phyloP scores from a whole-genome alignment of 768 basidiomycete species.

The Clavulina sp. region DNA sequence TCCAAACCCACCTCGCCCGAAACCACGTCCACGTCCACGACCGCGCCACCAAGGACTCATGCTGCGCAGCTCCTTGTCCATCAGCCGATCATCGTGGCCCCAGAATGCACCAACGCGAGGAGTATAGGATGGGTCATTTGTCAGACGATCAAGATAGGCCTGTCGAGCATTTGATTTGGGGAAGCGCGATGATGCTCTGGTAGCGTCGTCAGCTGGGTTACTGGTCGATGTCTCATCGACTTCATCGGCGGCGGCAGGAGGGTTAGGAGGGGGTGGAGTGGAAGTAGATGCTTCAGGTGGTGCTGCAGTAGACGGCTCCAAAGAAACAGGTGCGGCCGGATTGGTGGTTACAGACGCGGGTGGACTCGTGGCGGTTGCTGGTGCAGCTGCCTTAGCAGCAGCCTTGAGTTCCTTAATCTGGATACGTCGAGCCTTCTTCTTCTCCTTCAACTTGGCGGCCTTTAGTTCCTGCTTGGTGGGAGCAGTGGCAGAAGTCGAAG shows the following conservation, averaged over 20 bases:
- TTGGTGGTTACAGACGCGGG: too few relatives aligned
- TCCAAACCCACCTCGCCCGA: slow-evolving; percentile 40
- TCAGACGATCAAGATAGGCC: slow-evolving; percentile 68
- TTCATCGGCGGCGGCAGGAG: background rate
- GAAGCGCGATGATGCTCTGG: slow-evolving; percentile 16
- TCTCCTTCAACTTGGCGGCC: too few relatives aligned
- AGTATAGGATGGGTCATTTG: slow-evolving; percentile 72
- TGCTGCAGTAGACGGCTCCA: slow-evolving; percentile 11
- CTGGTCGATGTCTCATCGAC: background rate
- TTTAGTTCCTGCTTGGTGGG: background rate
- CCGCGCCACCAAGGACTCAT: slow-evolving; percentile 81
- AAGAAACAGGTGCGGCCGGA: background rate
- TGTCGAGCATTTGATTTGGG: slow-evolving; percentile 55
- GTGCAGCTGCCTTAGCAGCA: slow-evolving; percentile 18
- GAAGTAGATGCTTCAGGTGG: slow-evolving; percentile 15
- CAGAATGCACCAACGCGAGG: slow-evolving; percentile 87
- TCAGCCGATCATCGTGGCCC: slow-evolving; percentile 82
- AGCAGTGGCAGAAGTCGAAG: slow-evolving; percentile 14
- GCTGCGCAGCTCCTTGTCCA: slow-evolving; percentile 66
- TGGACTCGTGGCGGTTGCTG: slow-evolving; percentile 21
- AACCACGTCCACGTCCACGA: slow-evolving; percentile 53
- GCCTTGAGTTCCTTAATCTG: slow-evolving; percentile 12
- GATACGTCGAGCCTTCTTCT: background rate
- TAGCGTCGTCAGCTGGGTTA: background rate
- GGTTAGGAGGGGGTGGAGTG: slow-evolving; percentile 18